Conservation (phyloP, 805 yeast genomes). For the Pichia rugopelliculosa region DNA sequence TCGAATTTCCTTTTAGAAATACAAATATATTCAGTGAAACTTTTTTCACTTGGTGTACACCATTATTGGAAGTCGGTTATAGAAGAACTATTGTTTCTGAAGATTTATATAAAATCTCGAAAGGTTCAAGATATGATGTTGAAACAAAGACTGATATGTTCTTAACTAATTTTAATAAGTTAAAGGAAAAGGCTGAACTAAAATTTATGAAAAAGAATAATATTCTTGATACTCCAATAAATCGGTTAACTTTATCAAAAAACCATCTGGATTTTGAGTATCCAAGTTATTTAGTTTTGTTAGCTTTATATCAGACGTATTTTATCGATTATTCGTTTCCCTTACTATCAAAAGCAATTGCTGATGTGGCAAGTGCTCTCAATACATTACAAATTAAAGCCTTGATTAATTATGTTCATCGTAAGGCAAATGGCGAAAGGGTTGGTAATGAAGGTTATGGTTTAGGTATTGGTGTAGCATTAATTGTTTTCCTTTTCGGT, state of each 20-base stretch:
- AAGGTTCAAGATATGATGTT: slow-evolving; percentile 31
- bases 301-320: slow-evolving; percentile 44
- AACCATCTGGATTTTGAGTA: slow-evolving; percentile 35
- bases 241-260: slow-evolving; percentile 23
- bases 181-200: slow-evolving; percentile 26
- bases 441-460: slow-evolving; percentile 60
- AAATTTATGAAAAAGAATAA: slow-evolving; percentile 29
- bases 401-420: slow-evolving; percentile 57
- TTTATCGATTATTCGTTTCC: slow-evolving; percentile 36
- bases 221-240: slow-evolving; percentile 28
- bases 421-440: slow-evolving; percentile 36
- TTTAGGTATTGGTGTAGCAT: slow-evolving; percentile 61
- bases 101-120: slow-evolving; percentile 48
- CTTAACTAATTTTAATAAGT: slow-evolving; percentile 25
- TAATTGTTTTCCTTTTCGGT: slow-evolving; percentile 44
- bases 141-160: slow-evolving; percentile 34
- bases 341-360: slow-evolving; percentile 34
- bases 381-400: slow-evolving; percentile 62
- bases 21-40: slow-evolving; percentile 35
- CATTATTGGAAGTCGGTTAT: slow-evolving; percentile 60
- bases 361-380: slow-evolving; percentile 45
- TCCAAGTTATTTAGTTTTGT: slow-evolving; percentile 36
- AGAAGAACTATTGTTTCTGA: slow-evolving; percentile 60
- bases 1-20: slow-evolving; percentile 34
- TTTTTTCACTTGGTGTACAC: slow-evolving; percentile 63